A percentile compares a stretch with the other conserved stretches of the same genome.
Conservation (phyloP, 2,329 filamentous ascomycete species). For the Aspergillus arachidicola region DNA sequence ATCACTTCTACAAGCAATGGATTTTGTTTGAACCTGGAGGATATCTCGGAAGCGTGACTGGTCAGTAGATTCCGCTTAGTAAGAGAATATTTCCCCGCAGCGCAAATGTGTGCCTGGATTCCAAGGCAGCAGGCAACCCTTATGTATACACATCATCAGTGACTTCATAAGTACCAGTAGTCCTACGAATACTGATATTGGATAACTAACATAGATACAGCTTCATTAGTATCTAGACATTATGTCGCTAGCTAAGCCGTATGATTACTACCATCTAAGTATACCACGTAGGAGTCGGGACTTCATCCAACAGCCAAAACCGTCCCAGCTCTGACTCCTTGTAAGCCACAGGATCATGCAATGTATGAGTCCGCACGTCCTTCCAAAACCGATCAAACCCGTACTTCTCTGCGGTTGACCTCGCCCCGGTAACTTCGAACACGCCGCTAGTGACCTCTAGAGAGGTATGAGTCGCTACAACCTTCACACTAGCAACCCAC, state of each 20-base stretch:
- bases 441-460: conserved; percentile 62
- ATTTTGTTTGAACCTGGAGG: neutral
- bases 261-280: conserved; percentile 41
- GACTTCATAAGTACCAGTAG: too few species aligned
- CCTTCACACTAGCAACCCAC: conserved; percentile 64
- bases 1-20: neutral
- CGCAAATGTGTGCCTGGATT: neutral
- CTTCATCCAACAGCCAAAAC: conserved; percentile 59
- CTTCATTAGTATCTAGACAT: neutral
- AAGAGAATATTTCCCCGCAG: neutral
- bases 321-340: conserved; percentile 66
- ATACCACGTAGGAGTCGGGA: conserved; percentile 64
- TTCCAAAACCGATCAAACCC: conserved; percentile 68
- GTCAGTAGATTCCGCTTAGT: neutral
- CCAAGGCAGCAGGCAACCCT: neutral
- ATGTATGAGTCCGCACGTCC: conserved; percentile 65
- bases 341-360: conserved; percentile 70
- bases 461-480: conserved; percentile 63
- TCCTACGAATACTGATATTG: too few species aligned
- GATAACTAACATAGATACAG: neutral
- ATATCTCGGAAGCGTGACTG: neutral
- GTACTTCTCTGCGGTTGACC: conserved; percentile 60
- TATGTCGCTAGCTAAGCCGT: too few species aligned
- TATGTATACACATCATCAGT: too few species aligned
- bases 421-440: conserved; percentile 66